These are phyloP conservation scores for apple (Malus domestica) DNA, from an alignment of 306 rosid genomes.

Conservation along the genomic window DNA sequence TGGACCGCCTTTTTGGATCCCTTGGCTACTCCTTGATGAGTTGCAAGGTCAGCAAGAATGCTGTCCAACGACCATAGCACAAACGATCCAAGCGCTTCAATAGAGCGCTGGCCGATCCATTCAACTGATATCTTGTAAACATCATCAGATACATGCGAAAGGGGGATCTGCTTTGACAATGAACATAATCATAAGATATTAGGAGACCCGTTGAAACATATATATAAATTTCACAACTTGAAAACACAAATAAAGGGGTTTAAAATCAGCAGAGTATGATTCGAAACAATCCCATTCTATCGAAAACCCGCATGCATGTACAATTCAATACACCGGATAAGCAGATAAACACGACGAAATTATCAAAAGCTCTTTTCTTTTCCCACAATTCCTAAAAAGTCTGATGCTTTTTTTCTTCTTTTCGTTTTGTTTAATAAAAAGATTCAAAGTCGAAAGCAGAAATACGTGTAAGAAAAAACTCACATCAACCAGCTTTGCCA, in stretches of 20 bases:
- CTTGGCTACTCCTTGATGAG: constrained; percentile 49
- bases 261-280: neutral
- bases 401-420: neutral
- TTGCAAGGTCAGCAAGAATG: constrained; percentile 48
- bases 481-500: constrained; percentile 57
- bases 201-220: neutral
- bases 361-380: neutral
- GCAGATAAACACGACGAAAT: neutral
- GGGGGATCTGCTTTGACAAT: constrained; percentile 48
- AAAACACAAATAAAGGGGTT: neutral
- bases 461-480: constrained; percentile 15
- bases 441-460: neutral
- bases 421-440: neutral
- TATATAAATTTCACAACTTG: neutral
- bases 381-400: neutral
- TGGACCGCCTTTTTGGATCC: constrained; percentile 55
- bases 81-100: constrained; percentile 56
- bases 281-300: neutral
- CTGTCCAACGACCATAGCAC: constrained; percentile 59
- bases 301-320: constrained; percentile 3
- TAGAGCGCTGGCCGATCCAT: constrained; percentile 51
- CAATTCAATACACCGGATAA: neutral
- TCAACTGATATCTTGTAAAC: constrained; percentile 52
- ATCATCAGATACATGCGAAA: constrained; percentile 47
- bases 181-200: neutral